These are phyloP conservation scores for Mallotus nudiflorus DNA, from an alignment of 345 rosid species.

Conservation along the genomic window DNA sequence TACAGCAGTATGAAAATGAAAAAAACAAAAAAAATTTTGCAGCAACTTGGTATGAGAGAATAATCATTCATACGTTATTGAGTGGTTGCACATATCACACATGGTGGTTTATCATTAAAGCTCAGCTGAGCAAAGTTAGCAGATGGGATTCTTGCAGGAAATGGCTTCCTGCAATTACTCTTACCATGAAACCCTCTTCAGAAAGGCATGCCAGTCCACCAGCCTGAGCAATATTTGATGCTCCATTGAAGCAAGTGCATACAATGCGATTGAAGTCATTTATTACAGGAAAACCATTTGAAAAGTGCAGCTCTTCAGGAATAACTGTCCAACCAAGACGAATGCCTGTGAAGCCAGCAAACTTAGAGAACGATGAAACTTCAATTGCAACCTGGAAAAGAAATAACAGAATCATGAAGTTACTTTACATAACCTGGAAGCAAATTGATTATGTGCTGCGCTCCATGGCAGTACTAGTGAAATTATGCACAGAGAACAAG, in stretches of 20 bases:
- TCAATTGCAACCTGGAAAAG: constrained; percentile 21
- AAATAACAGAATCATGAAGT: neutral
- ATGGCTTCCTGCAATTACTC: neutral
- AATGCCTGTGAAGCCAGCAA: constrained; percentile 22
- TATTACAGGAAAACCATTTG: constrained; percentile 20
- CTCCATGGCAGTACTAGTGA: no score
- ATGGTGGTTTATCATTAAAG: neutral
- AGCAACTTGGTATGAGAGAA: neutral
- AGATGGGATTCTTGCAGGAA: neutral
- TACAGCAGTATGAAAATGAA: neutral
- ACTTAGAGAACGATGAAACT: constrained; percentile 24
- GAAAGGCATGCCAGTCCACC: constrained; percentile 24
- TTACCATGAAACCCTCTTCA: constrained; percentile 14
- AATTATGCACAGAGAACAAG: no score
- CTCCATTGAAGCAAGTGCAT: constrained; percentile 24
- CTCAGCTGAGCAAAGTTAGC: neutral
- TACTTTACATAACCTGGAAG: neutral
- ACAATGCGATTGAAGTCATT: constrained; percentile 21
- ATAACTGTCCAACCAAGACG: constrained; percentile 25
- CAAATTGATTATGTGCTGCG: no score
- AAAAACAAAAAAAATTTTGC: no score
- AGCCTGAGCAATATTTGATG: constrained; percentile 20
- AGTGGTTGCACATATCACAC: neutral
- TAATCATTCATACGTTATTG: neutral
- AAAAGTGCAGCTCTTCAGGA: constrained; percentile 21